Conservation (phyloP, 768 basidiomycete species). For the Trametes cinnabarina region DNA sequence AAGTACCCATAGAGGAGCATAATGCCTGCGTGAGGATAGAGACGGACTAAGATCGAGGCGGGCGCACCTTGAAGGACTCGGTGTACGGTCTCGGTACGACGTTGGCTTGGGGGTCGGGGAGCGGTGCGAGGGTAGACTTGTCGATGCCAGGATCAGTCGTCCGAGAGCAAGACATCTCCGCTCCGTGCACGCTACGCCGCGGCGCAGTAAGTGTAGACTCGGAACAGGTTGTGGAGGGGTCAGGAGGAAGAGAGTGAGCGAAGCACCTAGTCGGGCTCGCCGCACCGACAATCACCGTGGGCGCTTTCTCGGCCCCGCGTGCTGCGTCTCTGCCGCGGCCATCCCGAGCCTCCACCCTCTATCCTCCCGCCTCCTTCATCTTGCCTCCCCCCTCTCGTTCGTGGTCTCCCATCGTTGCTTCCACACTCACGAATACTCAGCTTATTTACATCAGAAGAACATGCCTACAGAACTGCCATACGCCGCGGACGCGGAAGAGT, state of each 20-base stretch:
- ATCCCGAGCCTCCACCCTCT: constrained; percentile 9
- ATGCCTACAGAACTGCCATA: constrained; percentile 89
- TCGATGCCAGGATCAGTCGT: constrained; percentile 4
- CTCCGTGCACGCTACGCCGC: not conserved
- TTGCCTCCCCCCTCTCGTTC: not conserved
- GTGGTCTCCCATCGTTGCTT: not conserved
- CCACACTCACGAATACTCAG: not conserved
- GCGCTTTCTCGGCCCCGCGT: constrained; percentile 7
- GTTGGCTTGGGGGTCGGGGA: constrained; percentile 27
- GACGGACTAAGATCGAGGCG: not conserved
- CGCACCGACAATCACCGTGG: no score
- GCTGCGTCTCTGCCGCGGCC: not conserved
- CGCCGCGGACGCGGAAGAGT: constrained; percentile 91
- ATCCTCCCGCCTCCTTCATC: not conserved
- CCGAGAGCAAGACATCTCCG: constrained; percentile 5
- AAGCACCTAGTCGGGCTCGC: no score
- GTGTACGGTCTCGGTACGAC: constrained; percentile 30
- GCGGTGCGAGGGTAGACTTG: constrained; percentile 1
- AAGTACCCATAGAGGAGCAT: not conserved
- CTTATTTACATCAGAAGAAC: not conserved
- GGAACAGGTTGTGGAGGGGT: not conserved
- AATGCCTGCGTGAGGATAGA: not conserved
- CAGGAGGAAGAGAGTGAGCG: not conserved
- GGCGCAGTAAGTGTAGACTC: not conserved
- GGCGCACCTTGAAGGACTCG: constrained; percentile 31